A percentile compares a stretch with the other conserved stretches of the same genome.
Evolutionary conservation across 2,329 filamentous ascomycete species (phyloP).

Genomic region (Remersonia thermophila): DNA sequence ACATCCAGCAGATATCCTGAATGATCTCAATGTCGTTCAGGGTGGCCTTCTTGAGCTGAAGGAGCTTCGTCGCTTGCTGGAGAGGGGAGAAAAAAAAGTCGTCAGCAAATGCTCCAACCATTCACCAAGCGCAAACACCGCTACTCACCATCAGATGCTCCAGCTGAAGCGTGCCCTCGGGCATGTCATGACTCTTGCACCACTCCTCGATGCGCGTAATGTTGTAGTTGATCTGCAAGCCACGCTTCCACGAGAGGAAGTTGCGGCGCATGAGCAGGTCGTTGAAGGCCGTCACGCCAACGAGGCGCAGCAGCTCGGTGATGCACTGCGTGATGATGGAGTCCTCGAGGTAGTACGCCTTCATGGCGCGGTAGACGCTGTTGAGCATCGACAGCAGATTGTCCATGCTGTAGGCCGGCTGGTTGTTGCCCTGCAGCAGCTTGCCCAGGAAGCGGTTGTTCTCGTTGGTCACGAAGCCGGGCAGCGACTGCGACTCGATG

Average conservation of each 20-base stretch:
- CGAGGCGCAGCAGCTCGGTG: conserved; percentile 81
- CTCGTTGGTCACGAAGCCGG: conserved; percentile 97
- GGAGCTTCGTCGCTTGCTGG: conserved; percentile 91
- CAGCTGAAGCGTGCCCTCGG: conserved; percentile 89
- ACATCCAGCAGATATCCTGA: conserved; percentile 99
- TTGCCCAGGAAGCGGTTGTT: conserved; percentile 97
- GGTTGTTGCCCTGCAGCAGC: conserved; percentile 77
- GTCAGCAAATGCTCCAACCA: conserved; percentile 17
- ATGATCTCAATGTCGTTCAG: conserved; percentile 99
- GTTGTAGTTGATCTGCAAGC: conserved; percentile 99
- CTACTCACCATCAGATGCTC: conserved; percentile 84
- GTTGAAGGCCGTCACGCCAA: conserved; percentile 97
- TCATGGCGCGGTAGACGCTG: conserved; percentile 97
- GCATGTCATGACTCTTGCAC: conserved; percentile 99
- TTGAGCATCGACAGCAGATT: conserved; percentile 91
- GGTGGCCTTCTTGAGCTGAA: conserved; percentile 97
- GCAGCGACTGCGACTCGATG: conserved; percentile 95
- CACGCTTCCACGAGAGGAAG: conserved; percentile 98
- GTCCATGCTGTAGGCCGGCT: conserved; percentile 98
- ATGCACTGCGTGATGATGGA: conserved; percentile 92
- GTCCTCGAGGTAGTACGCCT: conserved; percentile 94
- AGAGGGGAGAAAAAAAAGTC: not conserved
- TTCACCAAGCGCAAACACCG: not conserved
- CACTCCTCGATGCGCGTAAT: conserved; percentile 98
- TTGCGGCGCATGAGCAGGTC: conserved; percentile 95